These are phyloP conservation scores for Pichia sp. DNA, from an alignment of 1,139 yeast genomes.

Conservation along the genomic window DNA sequence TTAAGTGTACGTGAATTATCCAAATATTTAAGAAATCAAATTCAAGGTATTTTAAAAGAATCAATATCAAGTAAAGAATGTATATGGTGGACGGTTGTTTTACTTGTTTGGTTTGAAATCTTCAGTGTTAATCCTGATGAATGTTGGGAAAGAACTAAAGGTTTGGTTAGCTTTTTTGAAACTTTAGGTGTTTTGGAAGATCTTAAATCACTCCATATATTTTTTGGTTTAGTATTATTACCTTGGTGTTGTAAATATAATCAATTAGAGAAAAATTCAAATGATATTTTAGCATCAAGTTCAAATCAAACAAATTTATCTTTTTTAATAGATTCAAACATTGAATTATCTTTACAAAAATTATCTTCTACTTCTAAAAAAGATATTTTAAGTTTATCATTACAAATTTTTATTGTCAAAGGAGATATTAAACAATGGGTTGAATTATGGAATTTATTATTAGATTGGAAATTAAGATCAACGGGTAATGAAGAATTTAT, in stretches of 20 bases:
- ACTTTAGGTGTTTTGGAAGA: conserved; percentile 17
- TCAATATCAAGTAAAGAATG: conserved; percentile 5
- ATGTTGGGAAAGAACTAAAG: conserved; percentile 36
- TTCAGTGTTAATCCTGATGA: conserved; percentile 21
- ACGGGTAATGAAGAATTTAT: conserved; percentile 8
- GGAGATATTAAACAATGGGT: conserved; percentile 11
- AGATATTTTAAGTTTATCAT: conserved; percentile 5
- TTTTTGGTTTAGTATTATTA: conserved; percentile 3
- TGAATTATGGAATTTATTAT: conserved; percentile 14
- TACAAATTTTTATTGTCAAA: conserved; percentile 5
- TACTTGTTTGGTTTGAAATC: conserved; percentile 26
- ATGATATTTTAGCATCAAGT: background rate
- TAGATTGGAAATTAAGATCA: conserved; percentile 8
- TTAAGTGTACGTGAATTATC: conserved; percentile 26
- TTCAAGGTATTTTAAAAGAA: conserved; percentile 9
- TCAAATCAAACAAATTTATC: background rate
- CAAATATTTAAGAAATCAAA: conserved; percentile 6
- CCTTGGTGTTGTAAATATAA: conserved; percentile 8
- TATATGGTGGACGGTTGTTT: conserved; percentile 21
- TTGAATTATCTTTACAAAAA: conserved; percentile 1
- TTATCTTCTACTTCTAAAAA: conserved; percentile 1
- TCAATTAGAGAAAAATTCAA: background rate
- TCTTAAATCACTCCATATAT: conserved; percentile 3
- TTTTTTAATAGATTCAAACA: conserved; percentile 1
- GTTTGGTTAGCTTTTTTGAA: conserved; percentile 36